Percentiles rank a stretch among this genome's conserved stretches.
phyloP scores from a whole-genome alignment of 331 rosid genomes.

The Acacia pycnantha region DNA sequence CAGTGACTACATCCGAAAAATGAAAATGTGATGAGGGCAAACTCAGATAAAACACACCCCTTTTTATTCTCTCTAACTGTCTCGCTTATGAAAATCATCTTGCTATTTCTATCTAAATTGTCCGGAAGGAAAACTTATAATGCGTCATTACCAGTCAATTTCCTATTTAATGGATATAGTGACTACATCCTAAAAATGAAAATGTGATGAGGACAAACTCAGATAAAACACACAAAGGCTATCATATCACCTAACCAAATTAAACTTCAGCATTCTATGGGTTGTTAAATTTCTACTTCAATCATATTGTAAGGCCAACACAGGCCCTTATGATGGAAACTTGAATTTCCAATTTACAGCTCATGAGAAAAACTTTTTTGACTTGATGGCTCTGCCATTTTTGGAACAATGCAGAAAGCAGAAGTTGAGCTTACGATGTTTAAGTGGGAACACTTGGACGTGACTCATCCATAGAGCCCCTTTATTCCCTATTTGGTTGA shows the following conservation, averaged over 20 bases:
- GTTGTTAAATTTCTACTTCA: constrained; percentile 28
- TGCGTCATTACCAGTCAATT: constrained; percentile 14
- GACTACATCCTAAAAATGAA: constrained; percentile 29
- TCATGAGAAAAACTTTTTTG: constrained; percentile 37
- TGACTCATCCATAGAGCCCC: constrained; percentile 57
- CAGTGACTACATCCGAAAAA: constrained; percentile 27
- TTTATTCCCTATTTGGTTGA: constrained; percentile 5
- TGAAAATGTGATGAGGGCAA: constrained; percentile 32
- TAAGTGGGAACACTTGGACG: constrained; percentile 45
- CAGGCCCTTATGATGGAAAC: constrained; percentile 33
- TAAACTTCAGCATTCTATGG: constrained; percentile 3
- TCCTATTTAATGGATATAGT: constrained; percentile 20
- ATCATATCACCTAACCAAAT: constrained; percentile 33
- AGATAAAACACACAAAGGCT: constrained; percentile 20
- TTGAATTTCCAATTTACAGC: constrained; percentile 27
- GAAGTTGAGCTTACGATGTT: constrained; percentile 39
- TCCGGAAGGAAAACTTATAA: neutral
- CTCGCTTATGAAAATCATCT: constrained; percentile 20
- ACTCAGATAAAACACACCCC: constrained; percentile 19
- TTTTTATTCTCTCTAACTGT: constrained; percentile 5
- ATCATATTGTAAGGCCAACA: constrained; percentile 32
- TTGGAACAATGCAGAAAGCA: constrained; percentile 40
- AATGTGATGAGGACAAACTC: constrained; percentile 31
- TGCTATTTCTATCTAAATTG: neutral
- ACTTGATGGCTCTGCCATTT: constrained; percentile 38